phyloP scores from a whole-genome alignment of 2,329 filamentous ascomycete species.

The Beauveria australis region DNA sequence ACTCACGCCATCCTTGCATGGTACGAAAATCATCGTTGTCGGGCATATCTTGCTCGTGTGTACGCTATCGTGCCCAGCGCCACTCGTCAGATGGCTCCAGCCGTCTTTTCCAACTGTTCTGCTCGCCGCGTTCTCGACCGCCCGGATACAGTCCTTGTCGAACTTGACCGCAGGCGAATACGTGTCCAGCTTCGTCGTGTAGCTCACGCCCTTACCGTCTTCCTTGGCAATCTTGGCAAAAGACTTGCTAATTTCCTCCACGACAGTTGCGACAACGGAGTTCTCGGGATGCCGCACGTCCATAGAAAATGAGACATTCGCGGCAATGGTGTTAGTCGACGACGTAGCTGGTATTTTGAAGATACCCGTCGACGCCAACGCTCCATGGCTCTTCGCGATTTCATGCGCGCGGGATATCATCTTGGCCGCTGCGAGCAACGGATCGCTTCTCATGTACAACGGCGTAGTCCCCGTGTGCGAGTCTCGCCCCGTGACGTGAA shows the following conservation, averaged over 20 bases:
- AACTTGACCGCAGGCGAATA: constrained; percentile 54
- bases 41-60: constrained; percentile 25
- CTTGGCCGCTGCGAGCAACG: constrained; percentile 25
- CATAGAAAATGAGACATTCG: constrained; percentile 56
- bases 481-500: constrained; percentile 22
- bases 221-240: constrained; percentile 19
- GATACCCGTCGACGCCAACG: constrained; percentile 24
- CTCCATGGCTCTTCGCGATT: constrained; percentile 19
- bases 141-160: constrained; percentile 56
- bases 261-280: constrained; percentile 40
- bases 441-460: constrained; percentile 25
- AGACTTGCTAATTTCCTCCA: constrained; percentile 16
- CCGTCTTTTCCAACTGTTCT: constrained; percentile 41
- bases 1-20: constrained; percentile 28
- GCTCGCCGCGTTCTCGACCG: constrained; percentile 50
- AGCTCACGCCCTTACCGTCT: constrained; percentile 29
- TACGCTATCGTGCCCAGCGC: constrained; percentile 31
- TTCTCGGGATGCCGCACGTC: constrained; percentile 55
- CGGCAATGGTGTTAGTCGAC: constrained; percentile 65
- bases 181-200: constrained; percentile 54
- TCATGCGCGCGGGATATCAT: constrained; percentile 25
- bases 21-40: constrained; percentile 32
- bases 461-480: constrained; percentile 25
- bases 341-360: constrained; percentile 43
- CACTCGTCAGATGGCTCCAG: constrained; percentile 26